These are phyloP conservation scores for Hymenotorrendiella dingleyae DNA, from an alignment of 2,329 filamentous ascomycete genomes.

Conservation along the genomic window DNA sequence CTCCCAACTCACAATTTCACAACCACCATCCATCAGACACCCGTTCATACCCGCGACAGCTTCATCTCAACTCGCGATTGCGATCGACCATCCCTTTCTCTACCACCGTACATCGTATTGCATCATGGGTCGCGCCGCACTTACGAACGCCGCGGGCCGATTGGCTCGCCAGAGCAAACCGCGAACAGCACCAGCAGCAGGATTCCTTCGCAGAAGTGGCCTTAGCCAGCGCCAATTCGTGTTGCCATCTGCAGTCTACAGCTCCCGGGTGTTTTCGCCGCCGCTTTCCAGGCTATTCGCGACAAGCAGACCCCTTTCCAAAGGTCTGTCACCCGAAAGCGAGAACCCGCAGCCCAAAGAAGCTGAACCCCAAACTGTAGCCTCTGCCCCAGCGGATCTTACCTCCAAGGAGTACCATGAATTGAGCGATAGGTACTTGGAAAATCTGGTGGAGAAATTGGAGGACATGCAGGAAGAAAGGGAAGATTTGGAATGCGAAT, in stretches of 20 bases:
- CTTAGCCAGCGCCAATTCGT: no score
- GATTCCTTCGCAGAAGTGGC: no score
- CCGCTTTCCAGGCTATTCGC: constrained; percentile 30
- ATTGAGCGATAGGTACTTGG: constrained; percentile 69
- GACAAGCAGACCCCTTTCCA: constrained; percentile 31
- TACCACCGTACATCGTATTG: background rate
- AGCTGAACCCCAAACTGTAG: constrained; percentile 34
- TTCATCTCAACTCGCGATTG: no score
- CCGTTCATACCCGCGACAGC: no score
- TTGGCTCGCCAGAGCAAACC: constrained; percentile 3
- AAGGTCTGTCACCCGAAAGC: constrained; percentile 56
- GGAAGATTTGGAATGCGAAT: constrained; percentile 82
- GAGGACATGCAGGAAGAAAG: constrained; percentile 70
- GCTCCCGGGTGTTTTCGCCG: background rate
- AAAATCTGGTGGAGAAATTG: constrained; percentile 48
- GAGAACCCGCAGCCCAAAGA: constrained; percentile 44
- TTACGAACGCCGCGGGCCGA: constrained; percentile 12
- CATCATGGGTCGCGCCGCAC: constrained; percentile 13
- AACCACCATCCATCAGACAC: no score
- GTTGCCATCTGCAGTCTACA: no score
- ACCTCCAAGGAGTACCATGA: constrained; percentile 69
- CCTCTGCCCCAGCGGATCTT: constrained; percentile 56
- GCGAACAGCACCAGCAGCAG: no score
- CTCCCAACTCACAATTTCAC: no score
- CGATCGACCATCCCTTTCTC: background rate